Conservation (phyloP, 768 basidiomycete genomes). For the Melanogaster broomeanus region DNA sequence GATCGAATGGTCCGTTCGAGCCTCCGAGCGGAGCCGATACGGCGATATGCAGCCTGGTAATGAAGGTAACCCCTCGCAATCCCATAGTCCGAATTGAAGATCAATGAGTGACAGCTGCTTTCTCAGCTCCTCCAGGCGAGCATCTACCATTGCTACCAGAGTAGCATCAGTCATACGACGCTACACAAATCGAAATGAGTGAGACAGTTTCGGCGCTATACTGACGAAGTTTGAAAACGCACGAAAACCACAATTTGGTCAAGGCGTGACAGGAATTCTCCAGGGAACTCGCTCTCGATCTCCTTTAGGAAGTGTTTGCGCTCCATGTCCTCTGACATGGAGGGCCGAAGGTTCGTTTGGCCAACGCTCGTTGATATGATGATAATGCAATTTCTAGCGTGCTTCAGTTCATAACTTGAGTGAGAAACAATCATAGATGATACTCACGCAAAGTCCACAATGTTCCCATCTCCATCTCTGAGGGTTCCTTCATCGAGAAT, state of each 20-base stretch:
- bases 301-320: constrained; percentile 1
- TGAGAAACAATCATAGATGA: background rate
- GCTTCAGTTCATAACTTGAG: background rate
- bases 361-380: constrained; percentile 4
- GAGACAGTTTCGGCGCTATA: background rate
- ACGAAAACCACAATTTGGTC: constrained; percentile 7
- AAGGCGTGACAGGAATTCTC: constrained; percentile 2
- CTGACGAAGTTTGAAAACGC: background rate
- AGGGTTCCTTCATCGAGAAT: constrained; percentile 47
- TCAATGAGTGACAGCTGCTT: background rate
- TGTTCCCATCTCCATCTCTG: constrained; percentile 36
- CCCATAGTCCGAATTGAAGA: background rate
- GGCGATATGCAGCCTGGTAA: background rate
- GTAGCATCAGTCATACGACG: constrained; percentile 1
- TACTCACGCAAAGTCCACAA: constrained; percentile 3
- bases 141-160: background rate
- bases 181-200: background rate
- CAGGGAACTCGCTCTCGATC: constrained; percentile 1
- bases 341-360: background rate
- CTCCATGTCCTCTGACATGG: constrained; percentile 1
- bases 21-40: constrained; percentile 1
- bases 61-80: background rate
- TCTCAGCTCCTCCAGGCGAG: constrained; percentile 4
- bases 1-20: constrained; percentile 3
- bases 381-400: constrained; percentile 3